Evolutionary conservation across 176 grass and related monocot species (phyloP), one percentile per base, ranked within the genome.

Genomic region (Avena insularis): DNA sequence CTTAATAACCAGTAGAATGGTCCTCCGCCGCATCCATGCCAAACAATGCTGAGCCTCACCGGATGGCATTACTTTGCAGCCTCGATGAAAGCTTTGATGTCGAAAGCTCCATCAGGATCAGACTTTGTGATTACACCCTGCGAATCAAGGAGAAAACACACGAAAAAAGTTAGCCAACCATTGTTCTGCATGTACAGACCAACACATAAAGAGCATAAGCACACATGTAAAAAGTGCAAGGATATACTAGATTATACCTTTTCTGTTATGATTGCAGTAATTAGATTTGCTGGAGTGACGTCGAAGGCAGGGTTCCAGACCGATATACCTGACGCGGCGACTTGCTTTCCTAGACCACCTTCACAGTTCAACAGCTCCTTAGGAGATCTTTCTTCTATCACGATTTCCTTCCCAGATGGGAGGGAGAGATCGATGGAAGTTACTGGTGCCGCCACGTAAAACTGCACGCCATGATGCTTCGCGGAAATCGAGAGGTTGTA

Each of bases 261-360:
- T 87, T 98, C 92, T 79, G 96, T 96, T 79, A 98, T 90, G 67
- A 98, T 94, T 45, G 90, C 96, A 11, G 96, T 98, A 61, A 98
- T 96, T 68, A 98, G 73, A 86, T 83, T 91, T 68, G 96, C 90
- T 13, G 92, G 93, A 71, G 96, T 98, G 75, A 98, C 90, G 79
- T 96, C 96, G 12, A 98, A 98, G 70, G 96, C 96, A 4, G 96
- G 96, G 65, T 98, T 98, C 96, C 93, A 98, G 63, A 98, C 93
- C 57, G 82, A 75, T 83, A 98, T 96, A 53, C 93, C 93, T 12
- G 90, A 84, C 8, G 93, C 93, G 1, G 96, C 93, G 2, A 98
- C 92, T 87, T 98, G 96, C 81, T 98, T 98, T 77, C 96, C 93
- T 17, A 91, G 79, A 81, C 93, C 96, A 85, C 96, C 96, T 79